Base-by-base conservation (phyloP, 768 basidiomycete species). In the Chlorophyllum brunneum region DNA sequence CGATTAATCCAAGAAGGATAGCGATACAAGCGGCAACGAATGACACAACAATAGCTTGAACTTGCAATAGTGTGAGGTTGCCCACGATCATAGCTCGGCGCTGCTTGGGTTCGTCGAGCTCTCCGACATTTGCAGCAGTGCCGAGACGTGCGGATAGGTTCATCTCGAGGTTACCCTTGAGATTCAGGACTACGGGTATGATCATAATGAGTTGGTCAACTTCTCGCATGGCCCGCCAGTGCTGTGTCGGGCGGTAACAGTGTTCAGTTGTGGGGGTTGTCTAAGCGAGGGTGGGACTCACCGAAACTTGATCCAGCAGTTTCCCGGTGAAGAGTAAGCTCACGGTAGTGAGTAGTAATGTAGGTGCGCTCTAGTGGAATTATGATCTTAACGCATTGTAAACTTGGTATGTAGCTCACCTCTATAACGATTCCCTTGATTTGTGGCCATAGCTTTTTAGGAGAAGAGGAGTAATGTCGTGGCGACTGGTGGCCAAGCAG, bases 91-190 rank as follows among this genome's bases (percentile, higher is more conserved):
- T 81, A 2, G 72, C 65, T 4, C 80, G 77, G 3, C 91, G 81
- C 6, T 72, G 74, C 2, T 65, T 59, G 0, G 83, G 81, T 29
- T 84, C 79, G 64, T 98, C 93, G 4, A 99, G 82, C 55, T 93
- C 83, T 38, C 95, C 95, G 45, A 95, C 85, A 59, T 98, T 97
- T 4, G 95, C 89, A 1, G 94, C 88, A 0, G 97, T 99, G 1
- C 90, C 88, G n/a, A 99, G 77, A 11, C 95, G 81, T 0, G 97
- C 93, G 3, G 94, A 95, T 5, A 99, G 83, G 58, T 97, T 98
- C 95, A 98, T 98, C 68, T 98, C 97, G 31, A 98, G 80, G 63
- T 99, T 92, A n/a, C 95, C 97, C 62, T 97, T 98, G 51, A 99
- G 81, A 60, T 98, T 98, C 57, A 92, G 79, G 16, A 98, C 74